phyloP scores from a whole-genome alignment of 495 filamentous ascomycete genomes.

The Physcia stellaris region DNA sequence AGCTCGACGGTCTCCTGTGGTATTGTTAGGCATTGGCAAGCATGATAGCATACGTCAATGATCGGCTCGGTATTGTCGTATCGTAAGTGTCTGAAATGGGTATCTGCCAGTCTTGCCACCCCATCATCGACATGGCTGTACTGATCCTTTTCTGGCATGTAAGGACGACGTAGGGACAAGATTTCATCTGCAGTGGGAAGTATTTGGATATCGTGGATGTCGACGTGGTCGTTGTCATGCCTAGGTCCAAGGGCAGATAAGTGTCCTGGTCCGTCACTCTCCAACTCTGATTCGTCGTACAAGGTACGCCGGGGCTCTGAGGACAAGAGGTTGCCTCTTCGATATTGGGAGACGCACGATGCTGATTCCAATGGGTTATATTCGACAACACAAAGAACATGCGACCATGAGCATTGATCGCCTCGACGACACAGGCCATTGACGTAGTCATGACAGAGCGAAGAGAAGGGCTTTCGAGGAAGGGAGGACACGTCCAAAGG shows the following conservation, averaged over 20 bases:
- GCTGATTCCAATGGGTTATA: background rate
- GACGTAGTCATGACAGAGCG: background rate
- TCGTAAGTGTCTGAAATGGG: slow-evolving; percentile 16
- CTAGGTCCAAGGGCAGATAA: slow-evolving; percentile 11
- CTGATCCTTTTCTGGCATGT: slow-evolving; percentile 13
- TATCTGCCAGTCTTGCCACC: slow-evolving; percentile 12
- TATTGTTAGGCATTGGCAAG: slow-evolving; percentile 10
- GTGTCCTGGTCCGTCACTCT: slow-evolving; percentile 15
- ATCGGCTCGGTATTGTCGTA: slow-evolving; percentile 14
- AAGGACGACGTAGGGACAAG: slow-evolving; percentile 10
- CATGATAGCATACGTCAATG: slow-evolving; percentile 15
- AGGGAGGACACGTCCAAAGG: too few relatives aligned
- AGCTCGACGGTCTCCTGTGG: background rate
- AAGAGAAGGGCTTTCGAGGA: too few relatives aligned
- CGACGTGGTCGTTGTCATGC: slow-evolving; percentile 17
- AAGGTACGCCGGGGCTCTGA: slow-evolving; percentile 3
- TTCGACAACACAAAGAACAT: too few relatives aligned
- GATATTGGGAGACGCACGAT: background rate
- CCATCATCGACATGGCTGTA: slow-evolving; percentile 8
- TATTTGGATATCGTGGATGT: slow-evolving; percentile 14
- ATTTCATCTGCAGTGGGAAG: slow-evolving; percentile 18
- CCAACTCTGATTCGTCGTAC: slow-evolving; percentile 7
- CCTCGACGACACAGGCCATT: background rate
- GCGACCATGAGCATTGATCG: too few relatives aligned
- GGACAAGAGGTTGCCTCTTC: slow-evolving; percentile 6